phyloP scores from a whole-genome alignment of 108 stramenopile genomes.

The Cyclotella distinguenda region DNA sequence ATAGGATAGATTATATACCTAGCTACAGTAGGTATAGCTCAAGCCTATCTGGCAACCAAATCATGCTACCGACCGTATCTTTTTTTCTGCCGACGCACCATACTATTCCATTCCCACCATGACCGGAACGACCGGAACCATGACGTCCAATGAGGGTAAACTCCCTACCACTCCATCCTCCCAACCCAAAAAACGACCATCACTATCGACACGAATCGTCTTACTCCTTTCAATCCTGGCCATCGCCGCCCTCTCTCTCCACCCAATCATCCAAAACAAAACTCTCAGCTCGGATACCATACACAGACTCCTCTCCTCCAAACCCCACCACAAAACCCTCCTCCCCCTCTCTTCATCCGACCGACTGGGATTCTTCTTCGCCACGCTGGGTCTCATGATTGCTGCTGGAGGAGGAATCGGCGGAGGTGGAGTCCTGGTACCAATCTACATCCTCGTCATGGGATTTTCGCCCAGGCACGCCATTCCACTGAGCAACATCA shows the following conservation, averaged over 20 bases:
- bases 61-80: too few species aligned
- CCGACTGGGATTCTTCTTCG: constrained; percentile 68
- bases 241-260: neutral
- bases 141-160: neutral
- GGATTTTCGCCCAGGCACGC: constrained; percentile 84
- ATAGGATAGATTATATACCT: too few species aligned
- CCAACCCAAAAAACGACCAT: neutral
- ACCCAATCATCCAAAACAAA: neutral
- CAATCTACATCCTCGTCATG: constrained; percentile 90
- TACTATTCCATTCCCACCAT: too few species aligned
- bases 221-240: neutral
- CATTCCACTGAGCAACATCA: constrained; percentile 90
- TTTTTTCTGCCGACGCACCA: too few species aligned
- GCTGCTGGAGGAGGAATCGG: constrained; percentile 95
- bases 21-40: too few species aligned
- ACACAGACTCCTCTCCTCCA: neutral
- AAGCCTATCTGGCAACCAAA: too few species aligned
- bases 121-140: too few species aligned
- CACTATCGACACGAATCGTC: neutral
- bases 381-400: constrained; percentile 83
- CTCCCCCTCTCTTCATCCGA: constrained; percentile 62
- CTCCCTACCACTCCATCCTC: neutral
- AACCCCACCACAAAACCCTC: constrained; percentile 34
- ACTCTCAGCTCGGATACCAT: neutral
- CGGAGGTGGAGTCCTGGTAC: constrained; percentile 90